Conservation (phyloP, 768 basidiomycete genomes). For the Rickenella mellea region DNA sequence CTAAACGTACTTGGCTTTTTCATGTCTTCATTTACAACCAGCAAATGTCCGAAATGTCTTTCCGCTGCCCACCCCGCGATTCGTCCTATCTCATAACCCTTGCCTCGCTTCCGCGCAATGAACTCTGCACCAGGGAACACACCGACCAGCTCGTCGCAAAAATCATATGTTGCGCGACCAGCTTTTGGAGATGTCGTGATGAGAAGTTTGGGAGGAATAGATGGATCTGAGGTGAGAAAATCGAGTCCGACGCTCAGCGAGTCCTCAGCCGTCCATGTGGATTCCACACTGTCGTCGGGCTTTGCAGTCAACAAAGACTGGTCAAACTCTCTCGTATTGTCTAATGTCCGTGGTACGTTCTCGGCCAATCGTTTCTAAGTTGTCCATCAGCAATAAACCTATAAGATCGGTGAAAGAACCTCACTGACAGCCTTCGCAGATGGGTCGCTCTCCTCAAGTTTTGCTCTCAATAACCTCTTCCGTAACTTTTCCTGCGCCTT, state of each 20-base stretch:
- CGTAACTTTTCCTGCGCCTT: constrained; percentile 78
- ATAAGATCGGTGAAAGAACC: neutral
- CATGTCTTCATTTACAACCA: constrained; percentile 93
- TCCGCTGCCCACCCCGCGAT: constrained; percentile 91
- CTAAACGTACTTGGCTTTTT: constrained; percentile 77
- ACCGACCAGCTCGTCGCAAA: constrained; percentile 85
- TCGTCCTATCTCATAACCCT: constrained; percentile 83
- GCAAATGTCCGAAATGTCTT: constrained; percentile 78
- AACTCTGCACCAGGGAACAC: constrained; percentile 92
- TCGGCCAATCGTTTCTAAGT: constrained; percentile 68
- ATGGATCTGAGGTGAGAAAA: constrained; percentile 39
- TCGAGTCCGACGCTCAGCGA: constrained; percentile 22
- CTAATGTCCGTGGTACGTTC: constrained; percentile 86
- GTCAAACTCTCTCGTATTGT: constrained; percentile 85
- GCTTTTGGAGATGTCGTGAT: constrained; percentile 87
- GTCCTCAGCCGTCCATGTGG: constrained; percentile 14
- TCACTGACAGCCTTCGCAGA: constrained; percentile 61
- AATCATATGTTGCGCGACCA: constrained; percentile 82
- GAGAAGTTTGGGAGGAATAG: constrained; percentile 74
- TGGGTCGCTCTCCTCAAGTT: constrained; percentile 69
- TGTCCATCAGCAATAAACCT: neutral
- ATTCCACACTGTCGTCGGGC: constrained; percentile 10
- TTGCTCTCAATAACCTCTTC: constrained; percentile 66
- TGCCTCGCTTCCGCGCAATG: constrained; percentile 75
- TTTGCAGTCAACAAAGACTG: constrained; percentile 54